These are phyloP conservation scores for Alnus rubra DNA, from an alignment of 306 rosid genomes.

Conservation along the genomic window DNA sequence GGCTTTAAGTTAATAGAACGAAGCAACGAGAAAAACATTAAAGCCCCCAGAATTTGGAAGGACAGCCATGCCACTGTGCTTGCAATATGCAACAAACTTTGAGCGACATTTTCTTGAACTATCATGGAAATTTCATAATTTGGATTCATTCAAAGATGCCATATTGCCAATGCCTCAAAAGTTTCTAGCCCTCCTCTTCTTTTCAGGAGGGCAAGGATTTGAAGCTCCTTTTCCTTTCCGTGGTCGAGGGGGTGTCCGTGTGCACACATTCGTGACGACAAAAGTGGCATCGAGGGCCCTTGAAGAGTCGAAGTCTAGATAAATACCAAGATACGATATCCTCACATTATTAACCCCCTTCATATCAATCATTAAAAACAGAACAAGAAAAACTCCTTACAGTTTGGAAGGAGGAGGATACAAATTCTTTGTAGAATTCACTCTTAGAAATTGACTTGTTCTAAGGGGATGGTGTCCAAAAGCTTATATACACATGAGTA, in stretches of 20 bases:
- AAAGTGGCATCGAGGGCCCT: constrained; percentile 36
- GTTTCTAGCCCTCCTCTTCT: constrained; percentile 22
- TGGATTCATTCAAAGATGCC: constrained; percentile 4
- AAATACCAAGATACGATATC: constrained; percentile 5
- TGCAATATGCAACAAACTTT: background rate
- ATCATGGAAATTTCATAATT: background rate
- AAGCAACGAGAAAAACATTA: background rate
- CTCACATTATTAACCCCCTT: background rate
- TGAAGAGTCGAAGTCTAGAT: background rate
- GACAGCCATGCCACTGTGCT: background rate
- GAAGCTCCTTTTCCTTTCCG: constrained; percentile 12
- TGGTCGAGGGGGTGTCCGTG: constrained; percentile 23
- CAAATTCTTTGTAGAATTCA: too few relatives aligned
- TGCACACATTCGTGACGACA: constrained; percentile 39
- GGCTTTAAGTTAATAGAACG: too few relatives aligned
- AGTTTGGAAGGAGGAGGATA: too few relatives aligned
- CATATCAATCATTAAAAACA: background rate
- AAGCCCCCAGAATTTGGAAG: background rate
- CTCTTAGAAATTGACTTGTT: too few relatives aligned
- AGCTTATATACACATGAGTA: too few relatives aligned
- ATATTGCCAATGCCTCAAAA: constrained; percentile 10
- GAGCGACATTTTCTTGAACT: background rate
- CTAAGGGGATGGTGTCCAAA: too few relatives aligned
- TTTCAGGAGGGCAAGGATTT: constrained; percentile 36
- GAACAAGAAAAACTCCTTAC: background rate